Conservation (phyloP, 2,329 filamentous ascomycete species). For the Phaeosphaeriaceae sp. region DNA sequence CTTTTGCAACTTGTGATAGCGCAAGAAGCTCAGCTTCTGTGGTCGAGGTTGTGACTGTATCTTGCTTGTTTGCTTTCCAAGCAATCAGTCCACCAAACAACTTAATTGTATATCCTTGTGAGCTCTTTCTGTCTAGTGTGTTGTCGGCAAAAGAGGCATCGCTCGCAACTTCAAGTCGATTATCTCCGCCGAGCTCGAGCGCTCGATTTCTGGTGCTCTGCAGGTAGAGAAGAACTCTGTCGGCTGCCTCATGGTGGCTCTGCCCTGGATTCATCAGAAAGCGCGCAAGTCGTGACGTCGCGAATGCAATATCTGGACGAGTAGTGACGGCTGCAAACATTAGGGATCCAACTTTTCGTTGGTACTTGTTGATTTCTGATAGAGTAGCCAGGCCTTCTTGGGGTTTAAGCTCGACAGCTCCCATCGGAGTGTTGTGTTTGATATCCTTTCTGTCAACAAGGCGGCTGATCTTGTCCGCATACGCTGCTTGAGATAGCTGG, state of each 20-base stretch:
- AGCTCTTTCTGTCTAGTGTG: background rate
- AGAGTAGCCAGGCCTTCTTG: background rate
- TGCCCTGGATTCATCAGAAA: background rate
- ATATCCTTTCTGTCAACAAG: background rate
- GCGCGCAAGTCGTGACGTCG: background rate
- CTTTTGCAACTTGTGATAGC: too few species aligned
- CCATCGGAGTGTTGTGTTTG: background rate
- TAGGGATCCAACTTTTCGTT: background rate
- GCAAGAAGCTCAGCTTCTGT: too few species aligned
- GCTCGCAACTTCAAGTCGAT: slow-evolving; percentile 1
- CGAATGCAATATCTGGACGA: background rate
- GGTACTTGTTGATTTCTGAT: background rate
- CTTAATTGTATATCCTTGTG: slow-evolving; percentile 1
- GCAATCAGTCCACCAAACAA: slow-evolving; percentile 1
- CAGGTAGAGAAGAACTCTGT: background rate
- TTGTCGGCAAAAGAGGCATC: background rate
- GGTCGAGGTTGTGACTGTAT: too few species aligned
- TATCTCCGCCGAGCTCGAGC: too few species aligned
- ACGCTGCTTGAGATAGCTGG: background rate
- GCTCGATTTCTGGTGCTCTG: too few species aligned
- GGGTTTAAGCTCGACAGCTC: background rate
- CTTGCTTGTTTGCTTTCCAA: background rate
- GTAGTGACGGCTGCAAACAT: background rate
- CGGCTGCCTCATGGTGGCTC: background rate
- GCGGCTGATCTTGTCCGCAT: too few species aligned